Percentiles rank a stretch among this genome's conserved stretches.
phyloP scores from a whole-genome alignment of 192 early-diverging fungal species.

The Diversispora epigaea region DNA sequence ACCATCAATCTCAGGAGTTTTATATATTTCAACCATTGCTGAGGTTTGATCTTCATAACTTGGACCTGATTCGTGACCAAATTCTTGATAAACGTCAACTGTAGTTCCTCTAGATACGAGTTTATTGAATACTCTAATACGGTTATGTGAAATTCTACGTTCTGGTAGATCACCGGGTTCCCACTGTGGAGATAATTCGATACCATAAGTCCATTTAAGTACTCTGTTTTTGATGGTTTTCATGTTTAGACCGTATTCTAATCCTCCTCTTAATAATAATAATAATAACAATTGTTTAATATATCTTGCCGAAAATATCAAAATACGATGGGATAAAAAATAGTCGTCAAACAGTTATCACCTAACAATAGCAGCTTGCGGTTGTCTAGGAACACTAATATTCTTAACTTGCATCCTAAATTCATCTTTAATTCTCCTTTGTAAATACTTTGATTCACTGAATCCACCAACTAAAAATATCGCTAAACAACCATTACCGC shows the following conservation, averaged over 20 bases:
- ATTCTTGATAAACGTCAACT: conserved; percentile 13
- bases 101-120: background rate
- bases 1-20: too few relatives aligned
- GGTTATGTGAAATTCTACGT: background rate
- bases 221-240: background rate
- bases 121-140: background rate
- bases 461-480: background rate
- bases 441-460: conserved; percentile 6
- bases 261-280: conserved; percentile 5
- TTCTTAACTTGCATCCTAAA: background rate
- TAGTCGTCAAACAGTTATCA: background rate
- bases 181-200: background rate
- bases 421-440: background rate
- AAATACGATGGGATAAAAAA: background rate
- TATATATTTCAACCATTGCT: background rate
- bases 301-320: background rate
- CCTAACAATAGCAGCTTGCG: background rate
- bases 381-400: background rate
- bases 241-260: conserved; percentile 15
- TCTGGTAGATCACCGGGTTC: background rate
- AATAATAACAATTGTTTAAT: too few relatives aligned
- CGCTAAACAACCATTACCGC: too few relatives aligned
- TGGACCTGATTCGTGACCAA: conserved; percentile 6
- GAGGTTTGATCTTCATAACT: background rate
- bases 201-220: conserved; percentile 21